Percentiles rank a stretch among this genome's conserved stretches.
Conservation (phyloP, 2,329 filamentous ascomycete species). For the Pseudocercospora musae region DNA sequence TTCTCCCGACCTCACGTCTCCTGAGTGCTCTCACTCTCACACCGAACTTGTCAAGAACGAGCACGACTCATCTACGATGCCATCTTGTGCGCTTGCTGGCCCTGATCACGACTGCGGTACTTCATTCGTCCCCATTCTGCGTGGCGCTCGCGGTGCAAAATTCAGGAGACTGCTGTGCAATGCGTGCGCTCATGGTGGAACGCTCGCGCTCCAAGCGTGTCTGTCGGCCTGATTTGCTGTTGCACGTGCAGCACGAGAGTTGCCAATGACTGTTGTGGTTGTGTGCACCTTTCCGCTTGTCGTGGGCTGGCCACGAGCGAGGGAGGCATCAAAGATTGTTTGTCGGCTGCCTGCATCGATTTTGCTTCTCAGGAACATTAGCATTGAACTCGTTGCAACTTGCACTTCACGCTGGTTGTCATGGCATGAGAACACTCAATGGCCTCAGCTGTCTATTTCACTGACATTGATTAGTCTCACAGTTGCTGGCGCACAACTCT, state of each 20-base stretch:
- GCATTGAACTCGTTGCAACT: not conserved
- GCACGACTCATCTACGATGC: not conserved
- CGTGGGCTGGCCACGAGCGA: not conserved
- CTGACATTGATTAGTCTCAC: not conserved
- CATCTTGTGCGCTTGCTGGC: not conserved
- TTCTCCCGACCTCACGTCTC: not conserved
- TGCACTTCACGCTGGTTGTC: not conserved
- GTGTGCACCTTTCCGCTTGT: not conserved
- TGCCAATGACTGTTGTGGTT: not conserved
- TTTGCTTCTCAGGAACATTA: not conserved
- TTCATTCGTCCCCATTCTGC: not conserved
- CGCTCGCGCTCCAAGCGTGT: not conserved
- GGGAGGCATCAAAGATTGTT: not conserved
- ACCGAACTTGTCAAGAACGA: not conserved
- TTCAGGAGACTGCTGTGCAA: conserved; percentile 1
- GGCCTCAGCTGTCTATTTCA: not conserved
- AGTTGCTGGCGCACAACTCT: not conserved
- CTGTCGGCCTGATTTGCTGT: not conserved
- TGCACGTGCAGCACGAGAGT: not conserved
- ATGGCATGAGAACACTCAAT: not conserved
- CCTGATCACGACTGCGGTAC: not conserved
- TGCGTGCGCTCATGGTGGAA: not conserved
- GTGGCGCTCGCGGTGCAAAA: conserved; percentile 1
- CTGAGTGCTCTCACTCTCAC: not conserved
- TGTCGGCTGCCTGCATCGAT: not conserved